A percentile compares a stretch with the other conserved stretches of the same genome.
phyloP scores from a whole-genome alignment of 192 early-diverging fungal genomes.

The Podila minutissima region DNA sequence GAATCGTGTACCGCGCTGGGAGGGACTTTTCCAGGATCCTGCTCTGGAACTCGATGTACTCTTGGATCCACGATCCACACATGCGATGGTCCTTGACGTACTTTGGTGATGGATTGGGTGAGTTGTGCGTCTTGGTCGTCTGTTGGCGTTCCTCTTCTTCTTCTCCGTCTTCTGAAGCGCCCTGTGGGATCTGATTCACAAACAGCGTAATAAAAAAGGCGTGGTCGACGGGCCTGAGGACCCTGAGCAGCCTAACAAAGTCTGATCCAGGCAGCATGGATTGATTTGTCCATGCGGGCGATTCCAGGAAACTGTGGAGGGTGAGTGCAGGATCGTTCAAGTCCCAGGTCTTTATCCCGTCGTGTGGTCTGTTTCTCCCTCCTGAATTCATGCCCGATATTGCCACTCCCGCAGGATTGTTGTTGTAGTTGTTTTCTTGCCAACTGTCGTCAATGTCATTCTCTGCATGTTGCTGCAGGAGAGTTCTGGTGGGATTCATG shows the following conservation, averaged over 20 bases:
- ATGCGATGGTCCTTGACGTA: constrained; percentile 5
- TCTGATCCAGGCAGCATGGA: constrained; percentile 14
- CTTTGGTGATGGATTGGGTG: neutral
- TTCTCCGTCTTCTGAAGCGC: neutral
- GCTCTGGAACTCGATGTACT: constrained; percentile 16
- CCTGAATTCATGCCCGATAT: neutral
- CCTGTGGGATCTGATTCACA: constrained; percentile 11
- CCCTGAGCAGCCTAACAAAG: constrained; percentile 10
- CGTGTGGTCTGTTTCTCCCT: too few species aligned
- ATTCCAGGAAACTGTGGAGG: neutral
- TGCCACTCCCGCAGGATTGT: neutral
- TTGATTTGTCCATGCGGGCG: constrained; percentile 19
- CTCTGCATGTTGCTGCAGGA: neutral
- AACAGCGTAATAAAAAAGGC: constrained; percentile 26
- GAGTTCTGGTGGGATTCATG: constrained; percentile 8
- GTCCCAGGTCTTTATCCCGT: constrained; percentile 20
- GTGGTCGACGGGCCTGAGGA: constrained; percentile 19
- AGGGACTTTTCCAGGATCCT: constrained; percentile 8
- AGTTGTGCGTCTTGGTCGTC: neutral
- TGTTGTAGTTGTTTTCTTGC: neutral
- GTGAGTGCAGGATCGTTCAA: constrained; percentile 20
- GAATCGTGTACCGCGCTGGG: constrained; percentile 14
- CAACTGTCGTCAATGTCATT: constrained; percentile 5
- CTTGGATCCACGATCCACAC: constrained; percentile 26
- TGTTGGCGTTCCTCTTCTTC: neutral